These are phyloP conservation scores for Fusarium gaditjirri DNA, from an alignment of 2,329 filamentous ascomycete genomes.

Conservation along the genomic window DNA sequence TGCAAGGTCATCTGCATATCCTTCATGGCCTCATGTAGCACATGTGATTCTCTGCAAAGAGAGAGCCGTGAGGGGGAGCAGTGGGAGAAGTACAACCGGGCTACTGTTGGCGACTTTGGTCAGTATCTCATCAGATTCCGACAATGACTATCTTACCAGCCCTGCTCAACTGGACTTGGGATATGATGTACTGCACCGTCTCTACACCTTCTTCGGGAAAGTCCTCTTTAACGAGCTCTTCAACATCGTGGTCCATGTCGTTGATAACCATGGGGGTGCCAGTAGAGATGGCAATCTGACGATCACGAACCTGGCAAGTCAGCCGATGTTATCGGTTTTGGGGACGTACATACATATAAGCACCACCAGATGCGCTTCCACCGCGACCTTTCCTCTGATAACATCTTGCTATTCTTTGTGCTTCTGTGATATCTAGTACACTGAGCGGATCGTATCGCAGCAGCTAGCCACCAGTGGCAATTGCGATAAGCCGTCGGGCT, in stretches of 20 bases:
- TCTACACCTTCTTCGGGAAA: neutral
- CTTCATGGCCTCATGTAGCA: no score
- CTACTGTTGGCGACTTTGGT: neutral
- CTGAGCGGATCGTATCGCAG: neutral
- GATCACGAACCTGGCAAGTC: neutral
- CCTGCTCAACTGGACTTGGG: neutral
- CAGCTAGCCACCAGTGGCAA: constrained; percentile 6
- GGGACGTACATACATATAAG: no score
- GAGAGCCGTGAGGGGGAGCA: neutral
- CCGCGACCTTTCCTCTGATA: rapidly evolving
- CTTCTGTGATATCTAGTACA: neutral
- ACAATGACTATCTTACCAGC: neutral
- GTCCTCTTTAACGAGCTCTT: neutral
- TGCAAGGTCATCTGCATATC: neutral
- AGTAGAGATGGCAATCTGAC: neutral
- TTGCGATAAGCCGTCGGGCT: constrained; percentile 4
- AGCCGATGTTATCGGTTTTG: neutral
- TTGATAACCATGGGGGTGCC: neutral
- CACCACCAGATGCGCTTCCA: constrained; percentile 13
- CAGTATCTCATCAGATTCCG: no score
- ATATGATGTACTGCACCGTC: neutral
- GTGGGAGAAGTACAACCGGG: neutral
- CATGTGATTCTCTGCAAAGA: neutral
- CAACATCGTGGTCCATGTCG: neutral
- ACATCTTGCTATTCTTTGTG: neutral